Evolutionary conservation across 2,329 filamentous ascomycete genomes (phyloP).

Genomic region (Aspergillus nomiae): DNA sequence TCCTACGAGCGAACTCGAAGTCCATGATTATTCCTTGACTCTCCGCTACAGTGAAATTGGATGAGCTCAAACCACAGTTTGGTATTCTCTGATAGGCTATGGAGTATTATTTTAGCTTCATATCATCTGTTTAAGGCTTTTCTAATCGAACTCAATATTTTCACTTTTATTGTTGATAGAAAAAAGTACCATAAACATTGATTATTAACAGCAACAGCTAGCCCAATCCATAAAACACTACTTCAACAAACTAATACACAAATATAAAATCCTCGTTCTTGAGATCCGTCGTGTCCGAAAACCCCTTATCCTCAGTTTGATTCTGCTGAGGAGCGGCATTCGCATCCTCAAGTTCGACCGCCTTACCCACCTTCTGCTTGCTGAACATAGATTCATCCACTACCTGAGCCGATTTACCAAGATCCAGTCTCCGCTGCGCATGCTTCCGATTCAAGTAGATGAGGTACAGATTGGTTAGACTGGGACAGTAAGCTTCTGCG

Average conservation of each 20-base stretch:
- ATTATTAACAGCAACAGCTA: not conserved
- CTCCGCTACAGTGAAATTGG: too few relatives aligned
- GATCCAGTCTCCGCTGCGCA: slow-evolving; percentile 28
- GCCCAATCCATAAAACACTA: not conserved
- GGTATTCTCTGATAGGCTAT: too few relatives aligned
- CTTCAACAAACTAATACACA: slow-evolving; percentile 14
- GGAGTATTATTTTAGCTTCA: too few relatives aligned
- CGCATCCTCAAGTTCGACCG: slow-evolving; percentile 11
- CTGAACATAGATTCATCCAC: slow-evolving; percentile 38
- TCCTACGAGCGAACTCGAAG: too few relatives aligned
- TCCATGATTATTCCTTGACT: too few relatives aligned
- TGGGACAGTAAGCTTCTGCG: not conserved
- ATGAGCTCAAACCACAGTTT: too few relatives aligned
- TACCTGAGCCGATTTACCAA: slow-evolving; percentile 32
- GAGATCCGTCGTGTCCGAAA: slow-evolving; percentile 19
- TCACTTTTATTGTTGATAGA: too few relatives aligned
- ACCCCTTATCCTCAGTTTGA: slow-evolving; percentile 13
- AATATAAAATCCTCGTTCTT: slow-evolving; percentile 24
- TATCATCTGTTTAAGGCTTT: too few relatives aligned
- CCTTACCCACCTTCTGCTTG: slow-evolving; percentile 21
- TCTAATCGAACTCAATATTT: too few relatives aligned
- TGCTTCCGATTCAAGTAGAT: slow-evolving; percentile 34
- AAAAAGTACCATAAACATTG: not conserved
- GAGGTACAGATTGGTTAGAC: slow-evolving; percentile 34
- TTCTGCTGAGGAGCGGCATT: not conserved